Evolutionary conservation across 768 basidiomycete genomes (phyloP).

Genomic region (Psilocybe azurescens): DNA sequence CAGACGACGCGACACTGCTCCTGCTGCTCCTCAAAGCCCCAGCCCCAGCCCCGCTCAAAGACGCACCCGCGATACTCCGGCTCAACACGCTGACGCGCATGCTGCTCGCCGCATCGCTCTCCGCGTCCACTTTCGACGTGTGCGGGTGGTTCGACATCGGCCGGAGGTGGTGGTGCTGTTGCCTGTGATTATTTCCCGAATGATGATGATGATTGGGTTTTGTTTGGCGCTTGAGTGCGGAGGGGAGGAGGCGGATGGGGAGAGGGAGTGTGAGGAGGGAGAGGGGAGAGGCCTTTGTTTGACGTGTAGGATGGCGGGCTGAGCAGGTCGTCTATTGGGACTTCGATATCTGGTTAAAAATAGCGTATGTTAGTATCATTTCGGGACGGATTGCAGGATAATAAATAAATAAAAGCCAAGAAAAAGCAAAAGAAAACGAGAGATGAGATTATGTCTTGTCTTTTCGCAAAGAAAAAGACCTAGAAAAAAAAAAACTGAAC

Average conservation of each 20-base stretch:
- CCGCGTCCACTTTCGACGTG: conserved; percentile 41
- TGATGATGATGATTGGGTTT: not conserved
- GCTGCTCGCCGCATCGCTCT: conserved; percentile 47
- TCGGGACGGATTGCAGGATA: no score
- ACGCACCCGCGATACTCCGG: conserved; percentile 7
- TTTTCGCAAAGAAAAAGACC: not conserved
- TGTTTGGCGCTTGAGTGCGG: not conserved
- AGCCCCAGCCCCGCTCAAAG: not conserved
- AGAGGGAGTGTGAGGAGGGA: conserved; percentile 3
- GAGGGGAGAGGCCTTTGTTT: conserved; percentile 14
- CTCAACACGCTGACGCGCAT: conserved; percentile 51
- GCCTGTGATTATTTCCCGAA: not conserved
- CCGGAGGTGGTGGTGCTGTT: conserved; percentile 22
- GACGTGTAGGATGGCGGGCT: conserved; percentile 33
- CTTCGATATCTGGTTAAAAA: conserved; percentile 69
- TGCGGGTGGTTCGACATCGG: conserved; percentile 37
- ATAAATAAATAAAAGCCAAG: not conserved
- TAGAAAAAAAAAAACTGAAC: conserved; percentile 29
- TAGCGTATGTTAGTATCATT: not conserved
- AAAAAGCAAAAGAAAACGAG: not conserved
- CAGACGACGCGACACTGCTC: conserved; percentile 2
- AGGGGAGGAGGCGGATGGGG: not conserved
- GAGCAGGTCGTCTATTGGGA: conserved; percentile 76
- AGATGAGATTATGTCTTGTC: not conserved
- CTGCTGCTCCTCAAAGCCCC: not conserved